Conservation (phyloP, 352 stramenopile species). For the Pythium periplocum region DNA sequence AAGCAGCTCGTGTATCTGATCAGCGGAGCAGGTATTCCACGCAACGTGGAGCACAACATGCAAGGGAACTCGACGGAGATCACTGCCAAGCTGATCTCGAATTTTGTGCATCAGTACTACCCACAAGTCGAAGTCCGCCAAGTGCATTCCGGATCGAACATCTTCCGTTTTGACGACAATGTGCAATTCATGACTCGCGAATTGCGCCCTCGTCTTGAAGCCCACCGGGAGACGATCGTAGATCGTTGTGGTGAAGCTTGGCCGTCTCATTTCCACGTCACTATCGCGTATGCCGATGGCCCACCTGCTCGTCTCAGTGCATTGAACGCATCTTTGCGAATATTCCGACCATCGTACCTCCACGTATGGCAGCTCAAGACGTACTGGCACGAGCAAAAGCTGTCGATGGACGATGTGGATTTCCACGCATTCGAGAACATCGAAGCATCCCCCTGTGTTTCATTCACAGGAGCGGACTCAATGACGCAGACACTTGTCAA, state of each 20-base stretch:
- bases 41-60: slow-evolving; percentile 89
- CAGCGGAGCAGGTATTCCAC: slow-evolving; percentile 92
- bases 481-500: slow-evolving; percentile 84
- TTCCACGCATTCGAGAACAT: slow-evolving; percentile 97
- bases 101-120: slow-evolving; percentile 92
- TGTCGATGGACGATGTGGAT: slow-evolving; percentile 95
- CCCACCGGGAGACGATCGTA: slow-evolving; percentile 92
- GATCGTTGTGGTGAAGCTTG: slow-evolving; percentile 88
- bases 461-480: slow-evolving; percentile 70
- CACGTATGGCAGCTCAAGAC: slow-evolving; percentile 99
- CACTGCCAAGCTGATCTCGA: slow-evolving; percentile 89
- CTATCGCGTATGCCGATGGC: slow-evolving; percentile 96
- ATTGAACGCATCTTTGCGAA: slow-evolving; percentile 93
- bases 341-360: slow-evolving; percentile 94
- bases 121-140: slow-evolving; percentile 91
- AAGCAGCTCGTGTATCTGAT: slow-evolving; percentile 95
- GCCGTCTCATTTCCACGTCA: slow-evolving; percentile 94
- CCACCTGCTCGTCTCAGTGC: slow-evolving; percentile 93
- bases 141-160: slow-evolving; percentile 95
- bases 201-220: slow-evolving; percentile 91
- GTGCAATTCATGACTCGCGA: slow-evolving; percentile 96
- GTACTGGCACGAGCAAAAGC: slow-evolving; percentile 96
- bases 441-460: slow-evolving; percentile 91
- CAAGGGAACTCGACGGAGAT: slow-evolving; percentile 95
- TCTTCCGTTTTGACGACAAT: slow-evolving; percentile 96